Base-by-base conservation (phyloP, 345 rosid species). In the Ricinus communis region DNA sequence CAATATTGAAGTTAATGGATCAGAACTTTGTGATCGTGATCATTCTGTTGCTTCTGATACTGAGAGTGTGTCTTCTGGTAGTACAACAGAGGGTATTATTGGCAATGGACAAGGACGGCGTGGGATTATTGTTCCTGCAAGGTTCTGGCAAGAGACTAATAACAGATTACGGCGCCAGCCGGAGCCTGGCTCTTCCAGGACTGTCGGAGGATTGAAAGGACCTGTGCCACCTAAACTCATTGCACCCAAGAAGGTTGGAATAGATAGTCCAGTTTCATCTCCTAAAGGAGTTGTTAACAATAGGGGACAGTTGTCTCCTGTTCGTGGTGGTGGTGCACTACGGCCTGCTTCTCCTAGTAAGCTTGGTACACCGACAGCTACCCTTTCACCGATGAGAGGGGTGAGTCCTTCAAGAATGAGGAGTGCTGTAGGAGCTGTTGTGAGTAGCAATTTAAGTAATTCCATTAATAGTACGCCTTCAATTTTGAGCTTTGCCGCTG, bases 1-100 rank as follows among this genome's bases (percentile, higher is more conserved):
- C 60, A 74, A 72, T 76, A 71, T 73, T 5, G 76, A 80, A n/a
- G 47, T 50, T 18, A 64, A 62, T 49, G 73, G 82, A 74, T 75
- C 85, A 46, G 79, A 79, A 28, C 81, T 66, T 54, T 76, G 68
- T 47, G 88, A 82, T 57, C 67, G 69, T 46, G 88, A 82, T 57
- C 67, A 36, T 68, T 71, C 36, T 65, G 64, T 68, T 53, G 81
- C 87, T 82, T 96, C 97, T 38, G 98, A 93, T 77, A 81, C 90
- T 56, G 99, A 93, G 59, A 91, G 96, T 73, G 87, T 86, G 45
- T 93, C 98, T 69, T 89, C 99, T 50, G 88, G 88, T 67, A 82
- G 93, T 77, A 82, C 87, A 82, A 85, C 85, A 16, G 90, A 79
- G 57, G 50, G 63, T 14, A 74, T 71, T 56, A 62, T 66, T 56